Evolutionary conservation across 768 basidiomycete species (phyloP).

Genomic region (Collybia nuda): DNA sequence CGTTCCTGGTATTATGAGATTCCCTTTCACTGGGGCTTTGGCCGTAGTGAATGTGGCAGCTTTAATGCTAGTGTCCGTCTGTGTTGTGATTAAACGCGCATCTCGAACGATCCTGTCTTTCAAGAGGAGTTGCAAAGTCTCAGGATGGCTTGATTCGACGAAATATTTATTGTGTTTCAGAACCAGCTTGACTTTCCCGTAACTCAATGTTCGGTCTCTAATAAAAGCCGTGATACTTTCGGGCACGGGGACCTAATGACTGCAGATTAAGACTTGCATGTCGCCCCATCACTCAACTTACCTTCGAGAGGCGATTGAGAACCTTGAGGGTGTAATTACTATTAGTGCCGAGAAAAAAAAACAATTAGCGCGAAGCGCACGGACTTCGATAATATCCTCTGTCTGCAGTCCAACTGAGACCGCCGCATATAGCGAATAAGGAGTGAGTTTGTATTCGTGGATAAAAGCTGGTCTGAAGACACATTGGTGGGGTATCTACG

Average conservation of each 20-base stretch:
- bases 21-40: conserved; percentile 81
- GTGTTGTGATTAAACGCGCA: conserved; percentile 72
- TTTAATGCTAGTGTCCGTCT: conserved; percentile 73
- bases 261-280: conserved; percentile 3
- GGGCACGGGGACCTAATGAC: conserved; percentile 82
- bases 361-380: conserved; percentile 33
- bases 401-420: conserved; percentile 98
- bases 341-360: conserved; percentile 15
- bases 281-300: conserved; percentile 20
- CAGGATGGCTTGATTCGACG: conserved; percentile 94
- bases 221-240: conserved; percentile 85
- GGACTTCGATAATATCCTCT: conserved; percentile 96
- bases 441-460: conserved; percentile 98
- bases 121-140: conserved; percentile 84
- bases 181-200: conserved; percentile 98
- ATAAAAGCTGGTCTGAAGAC: conserved; percentile 86
- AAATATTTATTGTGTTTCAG: conserved; percentile 97
- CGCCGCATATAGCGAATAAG: conserved; percentile 97
- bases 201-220: conserved; percentile 90
- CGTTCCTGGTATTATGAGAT: conserved; percentile 85
- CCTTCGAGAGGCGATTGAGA: conserved; percentile 80
- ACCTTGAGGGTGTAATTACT: conserved; percentile 50
- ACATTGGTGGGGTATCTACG: conserved; percentile 27
- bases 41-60: conserved; percentile 75
- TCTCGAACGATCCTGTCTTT: conserved; percentile 86